phyloP scores from a whole-genome alignment of 768 basidiomycete genomes.

The Glaciozyma antarctica region DNA sequence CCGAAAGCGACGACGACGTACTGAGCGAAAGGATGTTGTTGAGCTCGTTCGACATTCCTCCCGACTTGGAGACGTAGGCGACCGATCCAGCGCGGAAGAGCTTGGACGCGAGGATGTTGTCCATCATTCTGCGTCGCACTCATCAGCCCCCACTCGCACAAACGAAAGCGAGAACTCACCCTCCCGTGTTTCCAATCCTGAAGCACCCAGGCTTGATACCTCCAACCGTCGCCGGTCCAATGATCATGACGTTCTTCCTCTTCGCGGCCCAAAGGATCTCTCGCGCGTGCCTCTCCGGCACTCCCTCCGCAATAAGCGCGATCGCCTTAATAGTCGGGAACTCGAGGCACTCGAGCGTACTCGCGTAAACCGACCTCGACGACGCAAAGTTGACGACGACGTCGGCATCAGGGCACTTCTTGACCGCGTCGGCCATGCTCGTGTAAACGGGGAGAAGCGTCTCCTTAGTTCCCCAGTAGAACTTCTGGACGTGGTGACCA shows the following conservation, averaged over 20 bases:
- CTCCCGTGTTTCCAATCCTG: constrained; percentile 98
- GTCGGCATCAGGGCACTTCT: constrained; percentile 93
- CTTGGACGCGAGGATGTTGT: constrained; percentile 98
- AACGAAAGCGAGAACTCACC: constrained; percentile 46
- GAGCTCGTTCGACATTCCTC: constrained; percentile 99
- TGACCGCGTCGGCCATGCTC: constrained; percentile 73
- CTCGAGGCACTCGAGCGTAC: constrained; percentile 82
- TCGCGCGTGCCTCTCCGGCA: constrained; percentile 91
- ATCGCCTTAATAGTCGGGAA: constrained; percentile 60
- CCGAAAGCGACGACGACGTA: no score
- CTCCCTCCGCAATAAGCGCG: constrained; percentile 96
- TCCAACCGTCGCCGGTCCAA: constrained; percentile 95
- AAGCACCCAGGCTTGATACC: constrained; percentile 99
- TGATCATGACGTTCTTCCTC: constrained; percentile 78
- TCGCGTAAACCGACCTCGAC: constrained; percentile 84
- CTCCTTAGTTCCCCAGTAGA: constrained; percentile 99
- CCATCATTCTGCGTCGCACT: constrained; percentile 74
- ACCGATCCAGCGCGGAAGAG: constrained; percentile 95
- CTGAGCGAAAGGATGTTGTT: constrained; percentile 94
- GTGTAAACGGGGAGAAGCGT: constrained; percentile 97
- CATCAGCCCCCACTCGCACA: constrained; percentile 1
- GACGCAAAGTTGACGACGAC: constrained; percentile 98
- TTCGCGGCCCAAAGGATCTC: constrained; percentile 86
- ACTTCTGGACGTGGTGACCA: constrained; percentile 99
- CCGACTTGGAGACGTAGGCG: constrained; percentile 98